Base-by-base conservation (phyloP, 495 filamentous ascomycete species). In the Penicillium salamii region DNA sequence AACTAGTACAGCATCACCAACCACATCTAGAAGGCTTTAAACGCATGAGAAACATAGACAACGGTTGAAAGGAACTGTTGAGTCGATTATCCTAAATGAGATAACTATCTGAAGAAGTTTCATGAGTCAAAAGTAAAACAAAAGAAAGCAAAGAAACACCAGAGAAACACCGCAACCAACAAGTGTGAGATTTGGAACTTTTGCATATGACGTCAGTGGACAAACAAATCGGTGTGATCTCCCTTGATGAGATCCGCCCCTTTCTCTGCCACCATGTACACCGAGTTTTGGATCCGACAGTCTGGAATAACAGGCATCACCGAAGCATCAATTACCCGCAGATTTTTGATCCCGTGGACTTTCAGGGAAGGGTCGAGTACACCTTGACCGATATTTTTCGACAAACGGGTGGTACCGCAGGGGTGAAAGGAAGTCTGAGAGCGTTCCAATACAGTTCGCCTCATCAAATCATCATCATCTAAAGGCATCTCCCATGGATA, bases 401-500 rank as follows among this genome's bases (percentile, higher is more conserved):
- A 67, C 34, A 84, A 64, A 36, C 80, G 73, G 3, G 66, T 55
- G 11, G 73, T 79, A 26, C 80, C 79, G 39, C 76, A 82, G 12
- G 79, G 79, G 55, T 80, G 78, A 65, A 79, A 82, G 0, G 73
- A 78, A 18, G 79, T 82, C 64, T 82, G 76, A 28, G 63, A 70
- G 13, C 78, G 66, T 50, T 81, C 78, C 47, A 82, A 59, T 26
- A 83, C 75, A 43, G 70, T 54, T 75, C 69, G 49, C 15, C 78
- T 75, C 79, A 84, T 82, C 4, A 66, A 71, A 49, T 75, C 74
- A 44, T 83, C 78, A 5, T 67, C 70, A 7, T 71, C 53, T 3
- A 74, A 62, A 5, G 79, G 79, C 78, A 82, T 81, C 7, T 69
- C 58, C 78, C 77, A 83, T 0, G 79, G 81, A 54, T 78, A 83